Base-by-base conservation (phyloP, 2,329 filamentous ascomycete species). In the Colletotrichum euphorbiae region DNA sequence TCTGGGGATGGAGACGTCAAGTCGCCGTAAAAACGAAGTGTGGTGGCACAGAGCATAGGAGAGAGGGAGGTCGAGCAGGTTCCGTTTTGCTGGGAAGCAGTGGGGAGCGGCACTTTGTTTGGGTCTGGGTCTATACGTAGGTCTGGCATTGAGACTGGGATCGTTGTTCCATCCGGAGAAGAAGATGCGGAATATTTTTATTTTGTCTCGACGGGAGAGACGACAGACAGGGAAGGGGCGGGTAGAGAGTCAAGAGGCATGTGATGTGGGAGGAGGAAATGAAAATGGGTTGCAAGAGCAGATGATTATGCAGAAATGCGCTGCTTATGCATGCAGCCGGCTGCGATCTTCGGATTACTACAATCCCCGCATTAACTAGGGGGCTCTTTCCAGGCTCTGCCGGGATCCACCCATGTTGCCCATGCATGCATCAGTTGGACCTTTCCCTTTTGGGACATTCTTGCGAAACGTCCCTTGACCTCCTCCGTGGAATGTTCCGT, bases 401-500 rank as follows among this genome's bases (percentile, higher is more conserved):
- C 9, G 61, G 65, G 61, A 65, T 68, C 54, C 45, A 52, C 60
- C 60, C 56, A 42, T 69, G 33, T n/a, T 50, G 28, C 13, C 45
- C 40, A 55, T 46, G 50, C 12, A 63, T 62, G 62, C 62, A 24
- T 6, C 28, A 28, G 7, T 6, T 5, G 28, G 7, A 8, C 28
- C 28, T 70, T 71, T 58, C 70, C 62, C 45, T 66, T 72, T 72
- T 62, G 60, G 71, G 71, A 70, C 69, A 72, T 69, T 71, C 70
- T 72, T 72, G 71, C 71, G 71, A 72, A 72, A 62, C 67, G 56
- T 62, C 62, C 62, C 55, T 68, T 42, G 40, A 65, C 60, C 46
- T 65, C 48, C 54, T 52, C 45, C n/a, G n/a, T n/a, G n/a, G n/a
- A n/a, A n/a, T n/a, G n/a, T n/a, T n/a, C 33, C 15, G 42, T 57